phyloP scores from a whole-genome alignment of 1,139 yeast species.

The Sugiyamaella pinicola region DNA sequence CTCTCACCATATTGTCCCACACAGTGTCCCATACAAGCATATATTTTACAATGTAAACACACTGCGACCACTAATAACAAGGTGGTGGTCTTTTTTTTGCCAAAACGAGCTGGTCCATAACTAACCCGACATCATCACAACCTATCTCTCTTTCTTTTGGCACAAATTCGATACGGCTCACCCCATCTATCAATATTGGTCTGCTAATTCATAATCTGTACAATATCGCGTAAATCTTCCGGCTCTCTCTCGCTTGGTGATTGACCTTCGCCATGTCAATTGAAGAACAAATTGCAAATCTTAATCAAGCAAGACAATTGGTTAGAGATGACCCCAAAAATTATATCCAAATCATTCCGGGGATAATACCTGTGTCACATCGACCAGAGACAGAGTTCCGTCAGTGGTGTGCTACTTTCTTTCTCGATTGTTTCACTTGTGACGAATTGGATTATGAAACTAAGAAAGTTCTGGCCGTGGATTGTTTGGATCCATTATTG shows the following conservation, averaged over 20 bases:
- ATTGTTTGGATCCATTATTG: slow-evolving; percentile 39
- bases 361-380: slow-evolving; percentile 44
- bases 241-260: neutral
- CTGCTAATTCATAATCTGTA: neutral
- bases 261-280: slow-evolving; percentile 24
- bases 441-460: slow-evolving; percentile 35
- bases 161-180: too few species aligned
- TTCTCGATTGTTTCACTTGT: slow-evolving; percentile 45
- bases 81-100: too few species aligned
- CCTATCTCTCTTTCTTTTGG: too few species aligned
- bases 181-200: too few species aligned
- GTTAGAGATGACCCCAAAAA: slow-evolving; percentile 43
- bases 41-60: neutral
- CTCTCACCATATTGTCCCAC: too few species aligned
- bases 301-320: slow-evolving; percentile 42
- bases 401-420: slow-evolving; percentile 45
- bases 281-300: slow-evolving; percentile 41
- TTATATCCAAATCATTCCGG: slow-evolving; percentile 43
- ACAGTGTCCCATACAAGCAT: neutral
- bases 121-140: too few species aligned
- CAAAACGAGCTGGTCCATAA: too few species aligned
- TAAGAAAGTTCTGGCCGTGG: slow-evolving; percentile 38
- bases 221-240: neutral
- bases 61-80: too few species aligned
- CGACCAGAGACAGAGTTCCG: slow-evolving; percentile 41